Evolutionary conservation across 139 green algal genomes (phyloP).

Genomic region (Pleodorina starrii): DNA sequence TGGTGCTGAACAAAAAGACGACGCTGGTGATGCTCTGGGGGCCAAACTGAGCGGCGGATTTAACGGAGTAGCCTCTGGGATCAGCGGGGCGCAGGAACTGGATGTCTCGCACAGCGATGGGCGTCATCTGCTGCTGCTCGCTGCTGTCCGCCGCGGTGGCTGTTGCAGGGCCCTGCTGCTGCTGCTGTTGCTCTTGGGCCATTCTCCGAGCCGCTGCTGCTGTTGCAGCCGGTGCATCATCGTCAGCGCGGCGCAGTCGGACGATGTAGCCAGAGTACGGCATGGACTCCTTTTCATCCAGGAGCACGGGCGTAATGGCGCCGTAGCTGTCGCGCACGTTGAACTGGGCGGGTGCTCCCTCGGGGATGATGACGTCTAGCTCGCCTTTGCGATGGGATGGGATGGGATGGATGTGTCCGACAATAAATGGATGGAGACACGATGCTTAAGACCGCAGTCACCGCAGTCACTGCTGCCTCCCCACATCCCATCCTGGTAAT

Average conservation of each 20-base stretch:
- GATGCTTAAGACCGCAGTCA: too few species aligned
- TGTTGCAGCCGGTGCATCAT: too few species aligned
- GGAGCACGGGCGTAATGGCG: background rate
- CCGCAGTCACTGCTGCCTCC: too few species aligned
- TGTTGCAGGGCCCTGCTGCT: too few species aligned
- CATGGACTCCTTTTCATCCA: background rate
- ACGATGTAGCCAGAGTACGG: background rate
- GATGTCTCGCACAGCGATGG: background rate
- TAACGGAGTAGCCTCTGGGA: too few species aligned
- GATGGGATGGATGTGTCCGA: too few species aligned
- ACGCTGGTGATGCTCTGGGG: background rate
- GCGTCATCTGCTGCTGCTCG: background rate
- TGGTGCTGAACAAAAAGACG: background rate
- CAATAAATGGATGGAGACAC: too few species aligned
- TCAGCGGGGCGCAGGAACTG: background rate
- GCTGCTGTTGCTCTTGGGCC: background rate
- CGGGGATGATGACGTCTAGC: background rate
- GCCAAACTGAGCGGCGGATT: background rate
- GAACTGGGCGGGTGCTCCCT: background rate
- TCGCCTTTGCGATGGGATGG: too few species aligned
- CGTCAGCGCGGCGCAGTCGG: too few species aligned
- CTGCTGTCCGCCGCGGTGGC: background rate
- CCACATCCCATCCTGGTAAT: too few species aligned
- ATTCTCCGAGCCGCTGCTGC: background rate
- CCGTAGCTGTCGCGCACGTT: background rate